Evolutionary conservation across 371 early-diverging fungal species (phyloP), one percentile per base, ranked within the genome.

Genomic region (Mucor racemosus): DNA sequence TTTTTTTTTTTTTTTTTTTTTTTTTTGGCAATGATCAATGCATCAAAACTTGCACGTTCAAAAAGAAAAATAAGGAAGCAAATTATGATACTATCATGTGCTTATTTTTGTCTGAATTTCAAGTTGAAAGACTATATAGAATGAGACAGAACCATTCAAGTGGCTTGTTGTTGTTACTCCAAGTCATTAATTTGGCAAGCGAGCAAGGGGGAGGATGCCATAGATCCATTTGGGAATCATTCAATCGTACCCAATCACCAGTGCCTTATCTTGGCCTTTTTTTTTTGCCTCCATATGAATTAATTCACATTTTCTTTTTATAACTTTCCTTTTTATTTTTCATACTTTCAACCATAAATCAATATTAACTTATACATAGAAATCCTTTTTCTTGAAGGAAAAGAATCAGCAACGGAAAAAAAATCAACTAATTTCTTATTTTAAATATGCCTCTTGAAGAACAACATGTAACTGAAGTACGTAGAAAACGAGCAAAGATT

Each of bases 401-500:
- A 21, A 53, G 53, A 53, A 1, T 9, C 19, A 19, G 4, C 5
- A 41, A 7, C 19, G 11, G 5, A 11, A 38, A 13, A 10, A 50
- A 10, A 41, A 14, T 10, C 7, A 50, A 21, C 50, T 26, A 50
- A 26, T 50, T 26, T 21, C 19, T 11, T 50, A 26, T 11, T 35
- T 36, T 36, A 15, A 36, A 34, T n/a, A 66, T 66, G 67, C 61
- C 61, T 21, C 56, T 60, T 44, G 67, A 66, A 38, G 67, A 66
- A 66, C 60, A 54, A 44, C 31, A 42, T 39, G 34, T 21, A 57
- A 62, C 65, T 13, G 68, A 75, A 41, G 76, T 76, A 44, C 82
- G 82, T 44, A 74, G 74, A 66, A 88, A 88, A 66, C 82, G 89
- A 65, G 86, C 84, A 53, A 87, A 87, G 70, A 88, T 88, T 53